Percentiles rank a stretch among this genome's conserved stretches.
phyloP scores from a whole-genome alignment of 2,329 filamentous ascomycete genomes.

The Fusarium miscanthi region DNA sequence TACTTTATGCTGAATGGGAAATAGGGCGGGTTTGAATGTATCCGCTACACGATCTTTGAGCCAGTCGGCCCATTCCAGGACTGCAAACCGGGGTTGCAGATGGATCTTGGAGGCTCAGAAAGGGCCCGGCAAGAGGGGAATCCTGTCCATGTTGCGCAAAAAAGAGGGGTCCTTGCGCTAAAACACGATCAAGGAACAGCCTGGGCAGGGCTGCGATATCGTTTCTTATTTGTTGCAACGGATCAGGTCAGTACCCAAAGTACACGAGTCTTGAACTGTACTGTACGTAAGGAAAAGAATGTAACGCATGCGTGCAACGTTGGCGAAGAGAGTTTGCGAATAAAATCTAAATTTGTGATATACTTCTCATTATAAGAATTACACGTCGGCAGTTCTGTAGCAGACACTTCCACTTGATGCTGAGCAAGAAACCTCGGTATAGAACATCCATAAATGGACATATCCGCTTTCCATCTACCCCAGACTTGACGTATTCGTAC shows the following conservation, averaged over 20 bases:
- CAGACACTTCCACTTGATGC: background rate
- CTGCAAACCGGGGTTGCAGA: background rate
- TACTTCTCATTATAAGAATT: background rate
- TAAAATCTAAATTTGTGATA: background rate
- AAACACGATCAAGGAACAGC: conserved; percentile 19
- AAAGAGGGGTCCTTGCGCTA: conserved; percentile 21
- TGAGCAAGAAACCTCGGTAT: background rate
- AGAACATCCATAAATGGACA: background rate
- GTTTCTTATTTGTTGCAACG: background rate
- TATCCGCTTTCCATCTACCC: background rate
- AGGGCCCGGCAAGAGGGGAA: conserved; percentile 15
- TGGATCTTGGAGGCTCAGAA: conserved; percentile 3
- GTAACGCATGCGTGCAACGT: conserved; percentile 1
- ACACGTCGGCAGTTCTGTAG: background rate
- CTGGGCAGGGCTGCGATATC: background rate
- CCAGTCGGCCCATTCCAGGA: conserved; percentile 1
- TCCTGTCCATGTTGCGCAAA: conserved; percentile 7
- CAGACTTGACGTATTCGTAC: conserved; percentile 31
- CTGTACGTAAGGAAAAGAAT: background rate
- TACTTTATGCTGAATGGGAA: background rate
- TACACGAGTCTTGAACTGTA: background rate
- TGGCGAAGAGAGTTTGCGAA: background rate
- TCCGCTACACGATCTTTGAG: background rate
- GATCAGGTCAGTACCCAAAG: background rate
- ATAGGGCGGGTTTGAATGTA: background rate